Conservation (phyloP, 108 stramenopile species). For the Cyclotella kingstonii region DNA sequence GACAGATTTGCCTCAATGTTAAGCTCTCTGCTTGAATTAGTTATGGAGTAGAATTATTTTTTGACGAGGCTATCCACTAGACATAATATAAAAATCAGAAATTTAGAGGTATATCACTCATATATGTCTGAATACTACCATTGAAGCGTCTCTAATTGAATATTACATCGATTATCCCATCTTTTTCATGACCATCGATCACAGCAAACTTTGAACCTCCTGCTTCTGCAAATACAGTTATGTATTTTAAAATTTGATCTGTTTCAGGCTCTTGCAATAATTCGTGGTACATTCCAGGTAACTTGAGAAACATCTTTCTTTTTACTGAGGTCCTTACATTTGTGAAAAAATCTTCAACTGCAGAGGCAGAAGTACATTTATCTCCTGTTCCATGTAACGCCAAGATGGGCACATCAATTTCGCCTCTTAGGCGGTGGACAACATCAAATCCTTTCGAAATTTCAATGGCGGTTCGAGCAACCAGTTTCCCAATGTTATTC, state of each 20-base stretch:
- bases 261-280: constrained; percentile 39
- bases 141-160: background rate
- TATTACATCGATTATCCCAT: constrained; percentile 18
- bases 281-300: constrained; percentile 32
- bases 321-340: constrained; percentile 18
- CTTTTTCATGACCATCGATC: constrained; percentile 22
- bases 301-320: constrained; percentile 23
- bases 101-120: background rate
- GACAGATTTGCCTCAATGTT: too few relatives aligned
- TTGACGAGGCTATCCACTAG: too few relatives aligned
- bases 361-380: constrained; percentile 20
- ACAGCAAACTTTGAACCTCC: constrained; percentile 29
- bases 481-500: constrained; percentile 16
- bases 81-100: background rate
- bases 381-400: constrained; percentile 37
- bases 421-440: constrained; percentile 16
- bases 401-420: constrained; percentile 28
- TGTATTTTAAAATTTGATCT: constrained; percentile 11
- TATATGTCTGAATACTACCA: background rate
- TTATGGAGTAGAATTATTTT: too few relatives aligned
- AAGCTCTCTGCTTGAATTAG: too few relatives aligned
- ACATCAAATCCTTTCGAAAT: constrained; percentile 21
- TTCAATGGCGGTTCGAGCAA: constrained; percentile 33
- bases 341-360: constrained; percentile 29
- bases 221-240: constrained; percentile 19